These are phyloP conservation scores for Cinnamomum chago DNA, from an alignment of 164 flowering plant species.

Conservation along the genomic window DNA sequence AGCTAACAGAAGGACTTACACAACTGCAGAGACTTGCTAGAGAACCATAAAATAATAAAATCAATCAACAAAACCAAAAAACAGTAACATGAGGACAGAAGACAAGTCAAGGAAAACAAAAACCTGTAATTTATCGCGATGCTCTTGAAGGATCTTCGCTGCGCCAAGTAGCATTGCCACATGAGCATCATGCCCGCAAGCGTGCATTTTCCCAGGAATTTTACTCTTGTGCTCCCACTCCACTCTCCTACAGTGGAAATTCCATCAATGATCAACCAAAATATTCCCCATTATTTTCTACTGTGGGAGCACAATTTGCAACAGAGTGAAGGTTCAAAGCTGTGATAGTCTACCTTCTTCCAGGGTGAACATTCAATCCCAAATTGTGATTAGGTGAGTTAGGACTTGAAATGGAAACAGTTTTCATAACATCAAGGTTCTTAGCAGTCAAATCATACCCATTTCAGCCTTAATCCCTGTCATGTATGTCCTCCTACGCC, in stretches of 20 bases:
- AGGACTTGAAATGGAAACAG: too few relatives aligned
- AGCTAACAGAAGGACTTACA: not conserved
- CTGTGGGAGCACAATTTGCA: not conserved
- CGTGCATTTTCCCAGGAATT: slow-evolving; percentile 73
- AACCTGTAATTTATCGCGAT: slow-evolving; percentile 21
- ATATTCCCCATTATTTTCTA: not conserved
- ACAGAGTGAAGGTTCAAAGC: not conserved
- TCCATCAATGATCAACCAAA: not conserved
- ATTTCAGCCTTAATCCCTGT: too few relatives aligned
- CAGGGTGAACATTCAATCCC: too few relatives aligned
- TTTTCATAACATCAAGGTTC: too few relatives aligned
- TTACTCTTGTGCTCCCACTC: slow-evolving; percentile 74
- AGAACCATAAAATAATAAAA: not conserved
- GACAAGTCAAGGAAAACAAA: not conserved
- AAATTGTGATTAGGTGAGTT: too few relatives aligned
- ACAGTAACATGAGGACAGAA: not conserved
- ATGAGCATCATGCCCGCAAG: slow-evolving; percentile 82
- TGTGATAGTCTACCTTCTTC: too few relatives aligned
- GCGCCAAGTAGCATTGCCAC: slow-evolving; percentile 83
- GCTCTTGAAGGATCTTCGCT: slow-evolving; percentile 30
- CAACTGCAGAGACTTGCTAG: not conserved
- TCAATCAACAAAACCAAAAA: not conserved
- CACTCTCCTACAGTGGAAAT: slow-evolving; percentile 18
- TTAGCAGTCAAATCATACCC: too few relatives aligned
- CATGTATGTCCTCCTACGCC: too few relatives aligned